Evolutionary conservation across 2,329 filamentous ascomycete genomes (phyloP).

Genomic region (Fusarium oligoseptatum): DNA sequence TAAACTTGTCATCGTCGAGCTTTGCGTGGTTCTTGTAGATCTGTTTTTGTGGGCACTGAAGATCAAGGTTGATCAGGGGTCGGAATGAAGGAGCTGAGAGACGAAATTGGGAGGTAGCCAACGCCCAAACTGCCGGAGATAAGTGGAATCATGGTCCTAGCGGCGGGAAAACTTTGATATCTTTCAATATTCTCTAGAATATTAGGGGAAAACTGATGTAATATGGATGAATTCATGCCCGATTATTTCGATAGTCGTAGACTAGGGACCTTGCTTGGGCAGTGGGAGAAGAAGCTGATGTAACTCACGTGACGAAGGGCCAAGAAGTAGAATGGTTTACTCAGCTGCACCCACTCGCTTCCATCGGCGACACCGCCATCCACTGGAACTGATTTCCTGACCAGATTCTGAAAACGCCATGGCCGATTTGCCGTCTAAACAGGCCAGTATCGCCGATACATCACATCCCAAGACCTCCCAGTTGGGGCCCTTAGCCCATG

Average conservation of each 20-base stretch:
- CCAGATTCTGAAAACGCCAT: not conserved
- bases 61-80: conserved; percentile 12
- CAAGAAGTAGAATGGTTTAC: conserved; percentile 6
- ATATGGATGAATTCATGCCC: conserved; percentile 7
- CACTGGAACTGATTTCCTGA: not conserved
- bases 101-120: conserved; percentile 41
- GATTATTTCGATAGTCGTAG: conserved; percentile 8
- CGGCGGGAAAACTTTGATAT: not conserved
- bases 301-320: conserved; percentile 16
- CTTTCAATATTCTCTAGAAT: not conserved
- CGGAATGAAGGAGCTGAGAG: conserved; percentile 17
- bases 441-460: conserved; percentile 9
- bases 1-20: not conserved
- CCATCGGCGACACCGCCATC: conserved; percentile 13
- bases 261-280: not conserved
- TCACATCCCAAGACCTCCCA: conserved; percentile 24
- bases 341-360: not conserved
- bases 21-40: conserved; percentile 19
- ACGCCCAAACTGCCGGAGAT: conserved; percentile 3
- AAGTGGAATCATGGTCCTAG: conserved; percentile 9
- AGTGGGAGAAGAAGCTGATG: not conserved
- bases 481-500: conserved; percentile 28
- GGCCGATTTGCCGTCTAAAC: conserved; percentile 15
- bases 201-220: not conserved
- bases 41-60: not conserved